Base-by-base conservation (phyloP, 2,329 filamentous ascomycete species). In the Arthroderma uncinatum region DNA sequence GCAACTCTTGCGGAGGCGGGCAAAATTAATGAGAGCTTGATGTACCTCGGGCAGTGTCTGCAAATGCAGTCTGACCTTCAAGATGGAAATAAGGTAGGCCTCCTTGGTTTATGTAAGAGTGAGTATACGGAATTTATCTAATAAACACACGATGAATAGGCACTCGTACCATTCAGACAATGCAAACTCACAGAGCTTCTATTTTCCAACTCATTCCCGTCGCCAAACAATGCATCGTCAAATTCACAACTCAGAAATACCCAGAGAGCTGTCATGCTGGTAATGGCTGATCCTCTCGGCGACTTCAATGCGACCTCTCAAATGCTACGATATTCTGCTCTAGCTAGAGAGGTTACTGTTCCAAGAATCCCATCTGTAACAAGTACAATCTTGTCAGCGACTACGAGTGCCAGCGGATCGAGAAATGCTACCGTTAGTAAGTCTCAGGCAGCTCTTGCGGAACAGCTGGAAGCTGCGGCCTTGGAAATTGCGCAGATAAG, bases 291-390 rank as follows among this genome's bases (percentile, higher is more conserved):
- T 66, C 89, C 93, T 0, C 74, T 87, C 10, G 92, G 93, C 37
- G 93, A 98, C 71, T 96, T 91, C 76, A 97, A 97, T 67, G 90
- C 93, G 10, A 98, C 93, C 0, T 94, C 89, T 4, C 93, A 97
- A 68, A 97, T 98, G 60, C 78, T 98, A 1, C 85, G 92, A 16
- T 98, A 98, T 73, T 93, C 89, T 21, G 92, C 93, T 0, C 79
- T 98, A 3, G 93, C 93, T 0, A 83, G 90, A 19, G 92, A 97
- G 73, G 87, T 97, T 9, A 94, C 92, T 0, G 89, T 96, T 0
- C 90, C 91, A 4, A 85, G 92, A 4, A 82, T 94, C 6, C 91
- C 91, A 0, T 93, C 87, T 52, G 83, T 92, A 54, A 87, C 86
- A 0, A 83, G 83, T 42, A 87, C 85, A 0, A 87, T 93, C 34